Base-by-base conservation (phyloP, 2,329 filamentous ascomycete species). In the Colletotrichum musicola region DNA sequence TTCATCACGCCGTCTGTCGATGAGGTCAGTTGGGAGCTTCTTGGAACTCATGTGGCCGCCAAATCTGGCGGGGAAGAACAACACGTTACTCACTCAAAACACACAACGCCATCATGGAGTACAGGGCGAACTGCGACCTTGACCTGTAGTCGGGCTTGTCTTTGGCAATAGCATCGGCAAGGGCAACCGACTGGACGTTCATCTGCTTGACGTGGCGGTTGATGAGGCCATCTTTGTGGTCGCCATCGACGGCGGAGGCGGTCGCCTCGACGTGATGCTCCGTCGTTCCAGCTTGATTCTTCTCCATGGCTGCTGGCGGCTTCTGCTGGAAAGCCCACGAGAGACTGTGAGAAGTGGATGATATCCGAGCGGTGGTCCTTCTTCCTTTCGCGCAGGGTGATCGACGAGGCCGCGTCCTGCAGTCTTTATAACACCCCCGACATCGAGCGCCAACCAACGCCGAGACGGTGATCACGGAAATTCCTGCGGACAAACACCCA, bases 161-260 rank as follows among this genome's bases (percentile, higher is more conserved):
- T 38, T 71, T 71, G 46, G 68, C 68, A 14, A 72, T 25, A 40
- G 71, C 71, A 44, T 71, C 64, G 4, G 71, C 54, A 4, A 72
- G 56, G 30, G 30, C 30, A 35, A 35, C 40, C 16, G 40, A 42
- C 40, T 42, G 40, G 40, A 42, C 40, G 40, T 42, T 42, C 13
- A 42, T n/a, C 40, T 42, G 40, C 40, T 42, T 42, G 40, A 42
- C 5, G 40, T 42, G 40, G 40, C 40, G 40, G 40, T 42, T 42
- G 40, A n/a, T 42, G 40, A 42, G 40, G 40, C 30, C 30, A 35
- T 42, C 16, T 14, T n/a, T 42, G 40, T 42, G 40, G 40, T 42
- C 40, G 6, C 14, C 14, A n/a, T 42, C 40, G 12, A 42, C 40
- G 14, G 40, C 40, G 10, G 40, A 42, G 40, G 40, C 40, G 16